Conservation (phyloP, 2,329 filamentous ascomycete genomes). For the Ophiostoma sp. region DNA sequence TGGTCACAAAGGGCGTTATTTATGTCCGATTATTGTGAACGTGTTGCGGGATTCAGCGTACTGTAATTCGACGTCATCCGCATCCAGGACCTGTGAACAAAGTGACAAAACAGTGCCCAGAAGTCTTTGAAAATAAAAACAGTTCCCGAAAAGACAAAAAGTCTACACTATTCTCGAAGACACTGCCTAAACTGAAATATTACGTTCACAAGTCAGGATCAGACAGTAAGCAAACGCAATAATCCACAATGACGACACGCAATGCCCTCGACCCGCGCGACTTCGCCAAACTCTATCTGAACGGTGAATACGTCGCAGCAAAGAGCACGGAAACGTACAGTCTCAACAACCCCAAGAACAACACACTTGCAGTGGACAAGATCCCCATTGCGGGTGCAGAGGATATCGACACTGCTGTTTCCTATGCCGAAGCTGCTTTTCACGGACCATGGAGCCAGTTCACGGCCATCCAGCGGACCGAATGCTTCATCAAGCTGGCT, state of each 20-base stretch:
- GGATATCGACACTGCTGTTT: slow-evolving; percentile 16
- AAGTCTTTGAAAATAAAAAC: too few species aligned
- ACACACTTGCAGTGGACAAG: background rate
- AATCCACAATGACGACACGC: background rate
- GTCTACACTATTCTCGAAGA: too few species aligned
- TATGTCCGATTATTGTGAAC: too few species aligned
- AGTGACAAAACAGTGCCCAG: too few species aligned
- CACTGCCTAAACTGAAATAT: too few species aligned
- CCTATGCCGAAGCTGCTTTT: slow-evolving; percentile 19
- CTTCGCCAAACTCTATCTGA: slow-evolving; percentile 25
- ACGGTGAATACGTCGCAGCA: slow-evolving; percentile 23
- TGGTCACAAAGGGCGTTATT: too few species aligned
- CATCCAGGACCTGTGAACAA: too few species aligned
- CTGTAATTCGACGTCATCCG: too few species aligned
- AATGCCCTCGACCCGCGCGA: background rate
- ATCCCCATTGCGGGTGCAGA: slow-evolving; percentile 18
- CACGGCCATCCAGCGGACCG: slow-evolving; percentile 7
- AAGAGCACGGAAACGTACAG: background rate
- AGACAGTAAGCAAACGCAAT: too few species aligned
- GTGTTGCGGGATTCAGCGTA: too few species aligned
- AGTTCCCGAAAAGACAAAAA: too few species aligned
- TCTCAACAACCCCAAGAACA: slow-evolving; percentile 22
- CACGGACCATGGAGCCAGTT: slow-evolving; percentile 41
- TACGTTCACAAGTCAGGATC: too few species aligned
- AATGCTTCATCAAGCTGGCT: slow-evolving; percentile 10